Percentiles rank a stretch among this genome's conserved stretches.
Conservation (phyloP, 192 early-diverging fungal genomes). For the Entomortierella parvispora region DNA sequence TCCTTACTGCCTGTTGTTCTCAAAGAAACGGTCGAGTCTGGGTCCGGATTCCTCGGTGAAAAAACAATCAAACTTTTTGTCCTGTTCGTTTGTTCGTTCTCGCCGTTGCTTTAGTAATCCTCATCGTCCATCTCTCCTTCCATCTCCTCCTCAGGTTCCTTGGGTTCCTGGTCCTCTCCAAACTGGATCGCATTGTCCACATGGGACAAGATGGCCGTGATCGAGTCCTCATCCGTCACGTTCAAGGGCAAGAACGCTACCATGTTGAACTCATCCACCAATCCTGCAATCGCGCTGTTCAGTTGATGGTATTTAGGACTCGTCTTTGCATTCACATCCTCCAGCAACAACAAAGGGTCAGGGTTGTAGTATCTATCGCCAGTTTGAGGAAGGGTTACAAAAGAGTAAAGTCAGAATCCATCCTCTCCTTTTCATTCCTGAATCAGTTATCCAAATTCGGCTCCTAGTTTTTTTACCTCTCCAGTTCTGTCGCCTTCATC, state of each 20-base stretch:
- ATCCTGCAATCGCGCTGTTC: slow-evolving; percentile 88
- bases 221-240: slow-evolving; percentile 93
- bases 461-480: slow-evolving; percentile 37
- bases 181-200: slow-evolving; percentile 97
- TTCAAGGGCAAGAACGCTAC: slow-evolving; percentile 95
- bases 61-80: background rate
- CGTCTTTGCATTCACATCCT: slow-evolving; percentile 82
- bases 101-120: slow-evolving; percentile 4
- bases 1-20: too few relatives aligned
- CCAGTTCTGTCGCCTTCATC: slow-evolving; percentile 71
- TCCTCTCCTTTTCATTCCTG: too few relatives aligned
- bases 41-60: too few relatives aligned
- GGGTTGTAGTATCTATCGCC: slow-evolving; percentile 93
- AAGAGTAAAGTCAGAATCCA: background rate
- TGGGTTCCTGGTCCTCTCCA: slow-evolving; percentile 97
- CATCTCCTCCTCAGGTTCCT: slow-evolving; percentile 63
- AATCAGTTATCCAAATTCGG: too few relatives aligned
- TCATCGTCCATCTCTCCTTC: slow-evolving; percentile 32
- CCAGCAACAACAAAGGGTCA: slow-evolving; percentile 85
- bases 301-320: slow-evolving; percentile 83
- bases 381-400: background rate
- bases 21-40: too few relatives aligned
- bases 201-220: slow-evolving; percentile 85
- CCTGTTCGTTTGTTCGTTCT: too few relatives aligned
- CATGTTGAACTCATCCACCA: slow-evolving; percentile 98